Conservation (phyloP, 73 alveolate genomes). For the Breviolum minutum region DNA sequence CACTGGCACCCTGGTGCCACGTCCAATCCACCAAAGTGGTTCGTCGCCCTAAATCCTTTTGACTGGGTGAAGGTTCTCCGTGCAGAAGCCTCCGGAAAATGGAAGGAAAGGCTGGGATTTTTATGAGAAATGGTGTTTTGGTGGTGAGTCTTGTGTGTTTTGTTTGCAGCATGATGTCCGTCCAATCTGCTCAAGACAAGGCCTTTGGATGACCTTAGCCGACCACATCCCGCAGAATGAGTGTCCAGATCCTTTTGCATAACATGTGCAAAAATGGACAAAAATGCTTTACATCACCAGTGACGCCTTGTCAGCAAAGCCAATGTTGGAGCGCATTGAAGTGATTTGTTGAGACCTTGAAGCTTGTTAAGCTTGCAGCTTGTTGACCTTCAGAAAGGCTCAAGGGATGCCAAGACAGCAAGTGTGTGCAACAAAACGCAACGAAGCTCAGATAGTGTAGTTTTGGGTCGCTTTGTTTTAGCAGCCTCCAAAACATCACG, state of each 20-base stretch:
- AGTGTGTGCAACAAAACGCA: too few species aligned
- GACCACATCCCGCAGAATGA: constrained; percentile 53
- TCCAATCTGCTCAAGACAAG: background rate
- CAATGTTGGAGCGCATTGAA: too few species aligned
- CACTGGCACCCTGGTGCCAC: too few species aligned
- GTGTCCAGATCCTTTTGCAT: background rate
- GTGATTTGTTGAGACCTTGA: too few species aligned
- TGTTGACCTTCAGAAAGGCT: too few species aligned
- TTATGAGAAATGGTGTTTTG: background rate
- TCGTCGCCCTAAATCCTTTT: background rate
- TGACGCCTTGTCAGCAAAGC: background rate
- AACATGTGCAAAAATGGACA: background rate
- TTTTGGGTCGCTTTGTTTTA: background rate
- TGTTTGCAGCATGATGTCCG: too few species aligned
- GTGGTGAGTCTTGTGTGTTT: too few species aligned
- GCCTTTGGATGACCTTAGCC: constrained; percentile 44
- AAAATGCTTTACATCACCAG: background rate
- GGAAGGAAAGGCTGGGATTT: constrained; percentile 48
- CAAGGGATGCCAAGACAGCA: too few species aligned
- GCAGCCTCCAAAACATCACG: background rate
- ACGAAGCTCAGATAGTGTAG: too few species aligned
- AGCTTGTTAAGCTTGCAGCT: too few species aligned
- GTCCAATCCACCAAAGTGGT: too few species aligned
- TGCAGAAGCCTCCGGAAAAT: constrained; percentile 19
- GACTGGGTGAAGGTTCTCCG: background rate